phyloP scores from a whole-genome alignment of 177 flowering plant genomes.

The Tripterygium wilfordii region DNA sequence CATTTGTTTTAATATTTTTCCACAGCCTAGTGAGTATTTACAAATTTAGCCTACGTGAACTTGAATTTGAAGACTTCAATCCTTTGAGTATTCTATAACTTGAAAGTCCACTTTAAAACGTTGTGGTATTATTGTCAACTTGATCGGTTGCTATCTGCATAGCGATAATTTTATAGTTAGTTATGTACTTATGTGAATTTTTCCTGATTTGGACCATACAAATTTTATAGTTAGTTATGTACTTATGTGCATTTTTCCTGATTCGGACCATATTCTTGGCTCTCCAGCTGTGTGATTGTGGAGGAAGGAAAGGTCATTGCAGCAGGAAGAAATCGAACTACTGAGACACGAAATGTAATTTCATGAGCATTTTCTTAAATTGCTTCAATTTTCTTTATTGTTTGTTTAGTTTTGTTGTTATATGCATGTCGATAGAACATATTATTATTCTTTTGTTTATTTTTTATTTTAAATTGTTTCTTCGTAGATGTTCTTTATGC shows the following conservation, averaged over 20 bases:
- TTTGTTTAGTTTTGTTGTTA: neutral
- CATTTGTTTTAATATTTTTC: neutral
- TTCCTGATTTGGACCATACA: conserved; percentile 3
- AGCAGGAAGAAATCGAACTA: conserved; percentile 77
- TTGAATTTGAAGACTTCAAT: too few species aligned
- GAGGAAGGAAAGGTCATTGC: conserved; percentile 68
- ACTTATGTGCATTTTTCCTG: conserved; percentile 1
- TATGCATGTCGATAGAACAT: neutral
- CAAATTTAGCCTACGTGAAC: neutral
- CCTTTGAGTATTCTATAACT: too few species aligned
- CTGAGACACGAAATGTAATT: conserved; percentile 71
- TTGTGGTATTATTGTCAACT: too few species aligned
- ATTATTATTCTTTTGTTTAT: neutral
- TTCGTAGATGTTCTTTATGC: too few species aligned
- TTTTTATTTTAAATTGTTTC: too few species aligned
- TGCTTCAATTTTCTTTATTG: neutral
- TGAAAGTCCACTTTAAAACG: too few species aligned
- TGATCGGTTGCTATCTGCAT: too few species aligned
- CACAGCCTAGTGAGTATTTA: neutral
- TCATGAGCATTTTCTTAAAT: neutral
- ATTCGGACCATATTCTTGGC: conserved; percentile 4
- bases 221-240: too few species aligned
- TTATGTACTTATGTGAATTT: neutral
- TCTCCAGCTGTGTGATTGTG: conserved; percentile 67
- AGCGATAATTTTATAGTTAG: too few species aligned